Evolutionary conservation across 352 stramenopile genomes (phyloP).

Genomic region (Blastocystis sp.): DNA sequence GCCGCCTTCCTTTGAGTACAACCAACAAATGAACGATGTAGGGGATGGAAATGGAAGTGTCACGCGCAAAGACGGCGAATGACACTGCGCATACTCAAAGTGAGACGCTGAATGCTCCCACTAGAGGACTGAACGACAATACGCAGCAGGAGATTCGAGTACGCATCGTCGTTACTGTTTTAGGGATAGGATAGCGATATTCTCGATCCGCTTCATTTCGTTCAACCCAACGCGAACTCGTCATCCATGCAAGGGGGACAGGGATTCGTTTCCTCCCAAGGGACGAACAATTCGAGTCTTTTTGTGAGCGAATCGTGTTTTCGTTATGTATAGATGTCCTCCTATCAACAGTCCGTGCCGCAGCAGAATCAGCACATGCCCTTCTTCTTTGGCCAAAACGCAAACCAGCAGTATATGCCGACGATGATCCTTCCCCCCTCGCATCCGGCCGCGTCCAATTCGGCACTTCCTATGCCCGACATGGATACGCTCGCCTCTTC

Average conservation of each 20-base stretch:
- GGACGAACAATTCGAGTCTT: neutral
- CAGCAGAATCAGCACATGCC: neutral
- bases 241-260: neutral
- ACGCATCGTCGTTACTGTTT: neutral
- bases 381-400: conserved; percentile 29
- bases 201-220: neutral
- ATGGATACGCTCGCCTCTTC: neutral
- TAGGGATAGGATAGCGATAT: neutral
- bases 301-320: neutral
- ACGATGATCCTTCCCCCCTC: conserved; percentile 18
- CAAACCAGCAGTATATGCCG: conserved; percentile 17
- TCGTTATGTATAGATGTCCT: neutral
- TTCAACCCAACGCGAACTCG: neutral
- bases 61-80: neutral
- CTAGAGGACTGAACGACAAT: neutral
- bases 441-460: neutral
- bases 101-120: neutral
- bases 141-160: neutral
- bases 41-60: neutral
- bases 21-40: neutral
- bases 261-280: neutral
- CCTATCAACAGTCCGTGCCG: conserved; percentile 1
- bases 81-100: neutral
- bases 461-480: neutral
- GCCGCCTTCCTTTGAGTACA: neutral